phyloP scores from a whole-genome alignment of 305 asterid species.

The Fraxinus dipetala region DNA sequence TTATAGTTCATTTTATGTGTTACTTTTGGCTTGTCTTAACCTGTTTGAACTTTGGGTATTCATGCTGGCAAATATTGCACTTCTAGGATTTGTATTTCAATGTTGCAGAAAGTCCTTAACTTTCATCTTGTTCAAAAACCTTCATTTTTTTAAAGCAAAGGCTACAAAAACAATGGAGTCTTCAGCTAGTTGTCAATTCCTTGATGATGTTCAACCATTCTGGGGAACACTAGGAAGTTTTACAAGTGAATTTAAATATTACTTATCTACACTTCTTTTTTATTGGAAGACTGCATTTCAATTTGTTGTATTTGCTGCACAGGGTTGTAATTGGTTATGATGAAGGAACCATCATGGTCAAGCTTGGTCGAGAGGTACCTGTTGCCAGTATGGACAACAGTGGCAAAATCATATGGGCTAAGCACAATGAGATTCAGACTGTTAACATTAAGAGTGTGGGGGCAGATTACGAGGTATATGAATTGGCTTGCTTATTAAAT shows the following conservation, averaged over 20 bases:
- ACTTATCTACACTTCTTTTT: background rate
- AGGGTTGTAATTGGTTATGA: slow-evolving; percentile 24
- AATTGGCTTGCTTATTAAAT: slow-evolving; percentile 5
- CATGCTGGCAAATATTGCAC: slow-evolving; percentile 5
- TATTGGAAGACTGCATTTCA: background rate
- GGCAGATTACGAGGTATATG: slow-evolving; percentile 82
- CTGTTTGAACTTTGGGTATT: slow-evolving; percentile 15
- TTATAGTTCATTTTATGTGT: slow-evolving; percentile 21
- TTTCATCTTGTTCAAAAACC: slow-evolving; percentile 9
- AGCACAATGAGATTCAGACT: slow-evolving; percentile 97
- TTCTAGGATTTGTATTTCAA: background rate
- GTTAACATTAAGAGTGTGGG: slow-evolving; percentile 95
- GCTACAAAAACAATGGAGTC: slow-evolving; percentile 15
- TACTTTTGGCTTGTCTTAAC: slow-evolving; percentile 17
- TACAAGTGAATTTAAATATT: background rate
- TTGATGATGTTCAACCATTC: slow-evolving; percentile 3
- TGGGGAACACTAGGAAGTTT: background rate
- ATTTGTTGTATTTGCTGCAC: background rate
- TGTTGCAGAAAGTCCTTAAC: slow-evolving; percentile 3
- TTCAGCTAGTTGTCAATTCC: slow-evolving; percentile 5
- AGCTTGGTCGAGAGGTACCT: slow-evolving; percentile 50
- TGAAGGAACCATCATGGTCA: slow-evolving; percentile 23
- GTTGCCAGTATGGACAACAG: slow-evolving; percentile 95
- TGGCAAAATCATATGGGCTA: slow-evolving; percentile 97
- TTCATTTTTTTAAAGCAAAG: slow-evolving; percentile 6